phyloP scores from a whole-genome alignment of 352 stramenopile genomes.

The Peronosclerospora sorghi region DNA sequence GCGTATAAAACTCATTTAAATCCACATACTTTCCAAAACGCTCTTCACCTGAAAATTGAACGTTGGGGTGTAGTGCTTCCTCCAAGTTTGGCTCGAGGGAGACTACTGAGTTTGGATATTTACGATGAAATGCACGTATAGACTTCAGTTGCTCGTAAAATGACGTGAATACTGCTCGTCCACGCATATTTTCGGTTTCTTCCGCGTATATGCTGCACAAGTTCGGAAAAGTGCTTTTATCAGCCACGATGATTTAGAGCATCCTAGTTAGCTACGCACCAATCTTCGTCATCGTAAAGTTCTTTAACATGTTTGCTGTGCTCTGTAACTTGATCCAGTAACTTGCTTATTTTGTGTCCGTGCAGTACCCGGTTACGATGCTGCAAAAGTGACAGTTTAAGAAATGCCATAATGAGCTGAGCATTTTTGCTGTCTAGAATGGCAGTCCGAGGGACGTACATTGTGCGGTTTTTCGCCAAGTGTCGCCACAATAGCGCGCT shows the following conservation, averaged over 20 bases:
- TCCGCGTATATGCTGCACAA: slow-evolving; percentile 60
- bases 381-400: slow-evolving; percentile 19
- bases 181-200: slow-evolving; percentile 70
- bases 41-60: slow-evolving; percentile 84
- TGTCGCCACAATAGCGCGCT: slow-evolving; percentile 60
- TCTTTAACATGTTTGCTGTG: slow-evolving; percentile 63
- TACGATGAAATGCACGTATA: slow-evolving; percentile 75
- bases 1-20: slow-evolving; percentile 71
- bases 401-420: background rate
- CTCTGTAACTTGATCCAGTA: slow-evolving; percentile 58
- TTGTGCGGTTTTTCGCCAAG: slow-evolving; percentile 74
- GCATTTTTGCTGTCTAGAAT: background rate
- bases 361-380: slow-evolving; percentile 70
- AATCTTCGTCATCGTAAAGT: slow-evolving; percentile 78
- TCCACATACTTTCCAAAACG: slow-evolving; percentile 86
- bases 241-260: background rate
- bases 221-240: background rate
- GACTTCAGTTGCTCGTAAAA: slow-evolving; percentile 84
- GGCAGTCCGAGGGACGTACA: slow-evolving; percentile 26
- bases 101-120: slow-evolving; percentile 65
- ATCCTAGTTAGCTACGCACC: slow-evolving; percentile 23
- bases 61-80: slow-evolving; percentile 45
- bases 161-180: slow-evolving; percentile 71
- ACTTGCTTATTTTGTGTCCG: slow-evolving; percentile 74
- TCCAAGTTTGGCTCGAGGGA: slow-evolving; percentile 55